Conservation (phyloP, 2,329 filamentous ascomycete genomes). For the Penicillium sp. region DNA sequence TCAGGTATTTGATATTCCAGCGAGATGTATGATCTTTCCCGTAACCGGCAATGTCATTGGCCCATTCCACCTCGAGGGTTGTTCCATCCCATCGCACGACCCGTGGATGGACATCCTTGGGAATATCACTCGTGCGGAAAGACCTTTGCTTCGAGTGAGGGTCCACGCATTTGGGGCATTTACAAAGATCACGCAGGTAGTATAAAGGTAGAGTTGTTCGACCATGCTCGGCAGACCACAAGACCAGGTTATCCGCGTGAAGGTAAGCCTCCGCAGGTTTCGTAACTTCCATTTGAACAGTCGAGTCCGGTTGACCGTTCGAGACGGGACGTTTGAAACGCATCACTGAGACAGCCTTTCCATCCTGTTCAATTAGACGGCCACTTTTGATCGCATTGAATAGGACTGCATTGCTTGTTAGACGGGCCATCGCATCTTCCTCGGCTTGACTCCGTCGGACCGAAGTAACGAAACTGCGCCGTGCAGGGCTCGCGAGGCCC, state of each 20-base stretch:
- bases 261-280: conserved; percentile 1
- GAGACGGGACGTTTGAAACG: neutral
- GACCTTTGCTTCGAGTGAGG: conserved; percentile 64
- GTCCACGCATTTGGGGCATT: conserved; percentile 59
- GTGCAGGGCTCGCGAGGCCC: conserved; percentile 6
- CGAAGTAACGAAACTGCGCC: conserved; percentile 20
- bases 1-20: conserved; percentile 29
- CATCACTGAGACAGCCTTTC: neutral
- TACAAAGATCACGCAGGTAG: conserved; percentile 59
- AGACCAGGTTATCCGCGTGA: neutral
- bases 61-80: conserved; percentile 64
- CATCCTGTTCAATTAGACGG: neutral
- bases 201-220: conserved; percentile 13
- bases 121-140: conserved; percentile 69
- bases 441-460: conserved; percentile 11
- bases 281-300: neutral
- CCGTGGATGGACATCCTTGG: conserved; percentile 50
- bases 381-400: conserved; percentile 4
- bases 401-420: neutral
- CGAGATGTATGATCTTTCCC: conserved; percentile 46
- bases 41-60: conserved; percentile 56
- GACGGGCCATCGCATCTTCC: neutral
- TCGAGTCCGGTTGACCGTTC: neutral
- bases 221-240: neutral
- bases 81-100: conserved; percentile 42